phyloP scores from a whole-genome alignment of 2,329 filamentous ascomycete genomes.

The Teratosphaeria destructans region DNA sequence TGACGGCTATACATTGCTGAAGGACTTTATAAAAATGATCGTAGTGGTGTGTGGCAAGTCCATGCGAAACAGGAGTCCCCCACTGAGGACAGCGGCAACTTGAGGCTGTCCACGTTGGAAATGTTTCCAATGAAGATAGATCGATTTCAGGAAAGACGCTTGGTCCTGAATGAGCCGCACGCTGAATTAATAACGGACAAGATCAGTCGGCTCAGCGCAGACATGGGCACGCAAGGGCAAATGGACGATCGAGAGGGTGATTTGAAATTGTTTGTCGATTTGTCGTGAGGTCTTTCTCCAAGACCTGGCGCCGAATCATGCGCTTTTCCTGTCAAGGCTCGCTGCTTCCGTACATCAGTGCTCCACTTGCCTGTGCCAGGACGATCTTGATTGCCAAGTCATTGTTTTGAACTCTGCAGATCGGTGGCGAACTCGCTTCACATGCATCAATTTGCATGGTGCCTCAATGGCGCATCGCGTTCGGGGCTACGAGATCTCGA shows the following conservation, averaged over 20 bases:
- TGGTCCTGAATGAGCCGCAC: conserved; percentile 23
- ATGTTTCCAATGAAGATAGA: conserved; percentile 28
- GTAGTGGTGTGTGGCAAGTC: conserved; percentile 31
- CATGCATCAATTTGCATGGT: neutral
- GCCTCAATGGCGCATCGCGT: conserved; percentile 2
- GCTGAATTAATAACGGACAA: conserved; percentile 24
- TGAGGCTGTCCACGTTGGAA: conserved; percentile 19
- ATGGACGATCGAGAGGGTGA: conserved; percentile 9
- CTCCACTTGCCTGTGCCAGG: neutral
- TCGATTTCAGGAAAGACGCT: conserved; percentile 24
- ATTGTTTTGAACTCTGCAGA: neutral
- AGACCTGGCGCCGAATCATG: neutral
- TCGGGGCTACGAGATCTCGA: conserved; percentile 4
- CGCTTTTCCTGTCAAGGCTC: neutral
- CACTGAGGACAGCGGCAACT: conserved; percentile 6
- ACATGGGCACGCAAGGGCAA: conserved; percentile 21
- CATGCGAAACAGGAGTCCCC: conserved; percentile 11
- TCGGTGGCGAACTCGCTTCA: neutral
- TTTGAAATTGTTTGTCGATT: neutral
- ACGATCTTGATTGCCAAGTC: neutral
- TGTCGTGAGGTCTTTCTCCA: neutral
- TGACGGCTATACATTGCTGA: conserved; percentile 31
- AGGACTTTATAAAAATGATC: conserved; percentile 28
- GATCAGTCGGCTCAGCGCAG: conserved; percentile 19
- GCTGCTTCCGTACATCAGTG: neutral